Conservation (phyloP, 2,329 filamentous ascomycete genomes). For the Teratosphaeriaceae sp. region DNA sequence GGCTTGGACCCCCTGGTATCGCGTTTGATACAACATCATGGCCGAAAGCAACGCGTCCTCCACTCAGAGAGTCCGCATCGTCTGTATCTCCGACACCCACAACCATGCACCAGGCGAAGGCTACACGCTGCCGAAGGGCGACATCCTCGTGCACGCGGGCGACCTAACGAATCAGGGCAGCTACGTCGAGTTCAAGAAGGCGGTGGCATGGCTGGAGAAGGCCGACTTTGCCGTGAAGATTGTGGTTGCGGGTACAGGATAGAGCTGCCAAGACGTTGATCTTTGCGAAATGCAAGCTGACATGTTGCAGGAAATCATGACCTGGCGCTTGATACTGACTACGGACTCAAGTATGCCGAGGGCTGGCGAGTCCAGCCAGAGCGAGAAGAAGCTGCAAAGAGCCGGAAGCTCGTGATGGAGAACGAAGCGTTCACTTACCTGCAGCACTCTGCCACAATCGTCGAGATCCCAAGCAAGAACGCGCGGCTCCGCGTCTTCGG, state of each 20-base stretch:
- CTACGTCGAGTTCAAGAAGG: slow-evolving; percentile 50
- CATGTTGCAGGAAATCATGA: slow-evolving; percentile 63
- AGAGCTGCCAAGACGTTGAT: background rate
- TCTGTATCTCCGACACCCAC: slow-evolving; percentile 73
- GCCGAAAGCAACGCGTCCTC: background rate
- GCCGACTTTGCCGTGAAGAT: slow-evolving; percentile 64
- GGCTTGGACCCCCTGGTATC: no score
- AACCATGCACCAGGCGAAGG: slow-evolving; percentile 49
- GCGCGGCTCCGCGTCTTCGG: slow-evolving; percentile 64
- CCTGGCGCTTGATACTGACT: slow-evolving; percentile 54
- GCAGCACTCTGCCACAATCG: slow-evolving; percentile 47
- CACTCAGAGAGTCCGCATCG: slow-evolving; percentile 52
- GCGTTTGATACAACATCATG: background rate
- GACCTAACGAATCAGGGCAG: slow-evolving; percentile 70
- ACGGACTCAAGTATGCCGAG: slow-evolving; percentile 22
- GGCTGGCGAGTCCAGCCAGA: slow-evolving; percentile 29
- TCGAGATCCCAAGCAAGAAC: slow-evolving; percentile 53
- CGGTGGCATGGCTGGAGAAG: slow-evolving; percentile 60
- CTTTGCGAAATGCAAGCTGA: background rate
- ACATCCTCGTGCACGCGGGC: slow-evolving; percentile 69
- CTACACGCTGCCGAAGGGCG: slow-evolving; percentile 60
- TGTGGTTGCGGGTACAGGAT: slow-evolving; percentile 57
- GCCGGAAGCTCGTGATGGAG: slow-evolving; percentile 43
- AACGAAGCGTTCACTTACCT: slow-evolving; percentile 58
- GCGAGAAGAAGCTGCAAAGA: slow-evolving; percentile 47